Conservation (phyloP, 495 filamentous ascomycete genomes). For the Cryomyces antarcticus region DNA sequence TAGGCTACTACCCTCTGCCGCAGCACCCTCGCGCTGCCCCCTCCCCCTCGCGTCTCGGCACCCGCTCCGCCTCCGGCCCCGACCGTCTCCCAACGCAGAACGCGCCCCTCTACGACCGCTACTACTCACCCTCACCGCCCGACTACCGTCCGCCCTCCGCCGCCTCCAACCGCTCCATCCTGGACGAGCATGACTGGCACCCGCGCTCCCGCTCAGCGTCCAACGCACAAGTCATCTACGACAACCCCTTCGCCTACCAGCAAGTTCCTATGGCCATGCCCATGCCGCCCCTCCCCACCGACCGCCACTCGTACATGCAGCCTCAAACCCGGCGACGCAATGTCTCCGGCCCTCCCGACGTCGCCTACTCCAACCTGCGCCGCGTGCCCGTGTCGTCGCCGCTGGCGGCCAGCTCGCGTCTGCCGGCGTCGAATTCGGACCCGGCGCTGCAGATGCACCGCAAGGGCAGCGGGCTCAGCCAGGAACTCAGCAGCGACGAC, state of each 20-base stretch:
- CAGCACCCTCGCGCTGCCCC: slow-evolving; percentile 4
- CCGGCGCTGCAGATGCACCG: not conserved
- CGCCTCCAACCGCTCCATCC: slow-evolving; percentile 9
- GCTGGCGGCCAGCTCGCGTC: not conserved
- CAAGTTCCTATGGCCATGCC: slow-evolving; percentile 7
- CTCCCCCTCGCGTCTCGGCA: slow-evolving; percentile 8
- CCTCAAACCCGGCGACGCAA: slow-evolving; percentile 4
- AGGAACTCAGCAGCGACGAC: slow-evolving; percentile 8
- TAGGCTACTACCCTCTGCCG: slow-evolving; percentile 7
- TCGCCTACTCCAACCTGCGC: slow-evolving; percentile 7
- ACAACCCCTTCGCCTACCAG: slow-evolving; percentile 6
- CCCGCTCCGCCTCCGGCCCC: slow-evolving; percentile 15
- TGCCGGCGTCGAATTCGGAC: slow-evolving; percentile 1
- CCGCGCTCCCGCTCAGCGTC: slow-evolving; percentile 8
- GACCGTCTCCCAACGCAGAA: slow-evolving; percentile 5
- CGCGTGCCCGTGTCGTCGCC: slow-evolving; percentile 1
- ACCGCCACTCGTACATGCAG: slow-evolving; percentile 7
- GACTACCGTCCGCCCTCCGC: slow-evolving; percentile 15
- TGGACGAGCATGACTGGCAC: slow-evolving; percentile 10
- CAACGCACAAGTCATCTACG: slow-evolving; percentile 3
- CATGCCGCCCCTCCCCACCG: slow-evolving; percentile 10
- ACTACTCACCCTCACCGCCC: slow-evolving; percentile 5
- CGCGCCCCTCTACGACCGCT: slow-evolving; percentile 2
- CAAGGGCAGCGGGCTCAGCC: slow-evolving; percentile 4
- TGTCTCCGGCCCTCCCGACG: slow-evolving; percentile 6